Evolutionary conservation across 495 filamentous ascomycete species (phyloP), one percentile per base, ranked within the genome.

Genomic region (Neurospora sp.): DNA sequence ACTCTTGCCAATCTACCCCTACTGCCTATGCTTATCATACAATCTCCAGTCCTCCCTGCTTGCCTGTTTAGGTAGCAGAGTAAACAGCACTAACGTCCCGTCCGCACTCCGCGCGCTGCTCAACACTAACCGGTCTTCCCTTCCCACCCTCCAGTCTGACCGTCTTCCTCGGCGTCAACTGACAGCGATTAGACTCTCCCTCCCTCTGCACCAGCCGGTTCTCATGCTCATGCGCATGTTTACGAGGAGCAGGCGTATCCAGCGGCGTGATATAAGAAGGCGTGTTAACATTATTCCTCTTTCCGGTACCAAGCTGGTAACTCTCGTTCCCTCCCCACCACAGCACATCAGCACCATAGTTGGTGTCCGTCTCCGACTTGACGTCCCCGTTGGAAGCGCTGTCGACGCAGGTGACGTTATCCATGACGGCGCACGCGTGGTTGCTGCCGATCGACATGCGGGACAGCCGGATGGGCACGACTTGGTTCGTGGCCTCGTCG

Each of bases 251-350:
- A 8, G 48, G 48, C 66, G 86, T 86, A 62, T 94, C 88, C 41
- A 97, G 83, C 10, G 93, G 92, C 38, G 89, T 86, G 72, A 99
- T 93, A 80, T 98, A 92, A 0, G 84, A 85, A 16, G 96, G 96
- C 11, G 85, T 85, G 39, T 86, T 83, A 7, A 89, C 75, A 78
- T 99, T 98, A 77, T 89, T 97, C 73, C 94, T 83, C 84, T 90
- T 95, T 42, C 96, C 95, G 5, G 92, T 98, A 5, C 96, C 96
- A 20, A 99, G 88, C 79, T 99, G 96, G 78, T 92, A 97, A 75
- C 89, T 87, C 83, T 99, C 95, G 77, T 98, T 99, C 44, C 92
- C 92, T 75, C 96, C 96, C 92, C 94, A 99, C 87, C 91, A 96
- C 7, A 98, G 79, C 3, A 92, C 89, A 80, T 98, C 96, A 10